These are phyloP conservation scores for Achaetomiella virescens DNA, from an alignment of 495 filamentous ascomycete species.

Conservation along the genomic window DNA sequence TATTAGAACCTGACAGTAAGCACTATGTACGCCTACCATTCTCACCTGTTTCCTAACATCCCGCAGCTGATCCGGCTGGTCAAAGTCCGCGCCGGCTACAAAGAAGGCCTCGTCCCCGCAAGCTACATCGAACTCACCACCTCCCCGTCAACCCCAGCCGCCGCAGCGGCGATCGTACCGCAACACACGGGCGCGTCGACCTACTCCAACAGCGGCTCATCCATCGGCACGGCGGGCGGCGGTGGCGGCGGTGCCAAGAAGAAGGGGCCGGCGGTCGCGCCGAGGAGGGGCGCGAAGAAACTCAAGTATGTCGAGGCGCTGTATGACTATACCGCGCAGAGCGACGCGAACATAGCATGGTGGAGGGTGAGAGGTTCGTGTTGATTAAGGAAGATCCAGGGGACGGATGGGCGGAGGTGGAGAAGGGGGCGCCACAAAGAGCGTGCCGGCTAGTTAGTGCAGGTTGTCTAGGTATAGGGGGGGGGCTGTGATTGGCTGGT, in stretches of 20 bases:
- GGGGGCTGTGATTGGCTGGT: not conserved
- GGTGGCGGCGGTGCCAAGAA: conserved; percentile 57
- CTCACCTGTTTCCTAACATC: conserved; percentile 3
- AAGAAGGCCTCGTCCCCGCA: conserved; percentile 80
- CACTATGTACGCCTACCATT: not conserved
- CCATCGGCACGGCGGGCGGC: conserved; percentile 48
- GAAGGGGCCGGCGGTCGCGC: conserved; percentile 88
- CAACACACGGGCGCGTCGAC: conserved; percentile 55
- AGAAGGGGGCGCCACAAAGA: conserved; percentile 81
- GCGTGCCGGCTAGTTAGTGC: conserved; percentile 93
- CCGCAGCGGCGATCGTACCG: conserved; percentile 51
- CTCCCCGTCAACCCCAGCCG: conserved; percentile 15
- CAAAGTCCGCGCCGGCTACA: conserved; percentile 60
- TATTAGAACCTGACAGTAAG: conserved; percentile 88
- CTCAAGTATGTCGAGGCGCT: conserved; percentile 89
- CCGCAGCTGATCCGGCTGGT: conserved; percentile 83
- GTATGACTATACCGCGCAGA: conserved; percentile 85
- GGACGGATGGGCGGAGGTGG: conserved; percentile 96
- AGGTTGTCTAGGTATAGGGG: conserved; percentile 49
- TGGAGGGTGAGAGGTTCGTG: conserved; percentile 86
- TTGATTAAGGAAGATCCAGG: conserved; percentile 76
- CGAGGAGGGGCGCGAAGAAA: conserved; percentile 87
- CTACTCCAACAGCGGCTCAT: conserved; percentile 77
- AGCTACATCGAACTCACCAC: conserved; percentile 54
- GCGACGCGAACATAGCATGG: conserved; percentile 83